phyloP scores from a whole-genome alignment of 768 basidiomycete genomes.

The Lentinula sp. region DNA sequence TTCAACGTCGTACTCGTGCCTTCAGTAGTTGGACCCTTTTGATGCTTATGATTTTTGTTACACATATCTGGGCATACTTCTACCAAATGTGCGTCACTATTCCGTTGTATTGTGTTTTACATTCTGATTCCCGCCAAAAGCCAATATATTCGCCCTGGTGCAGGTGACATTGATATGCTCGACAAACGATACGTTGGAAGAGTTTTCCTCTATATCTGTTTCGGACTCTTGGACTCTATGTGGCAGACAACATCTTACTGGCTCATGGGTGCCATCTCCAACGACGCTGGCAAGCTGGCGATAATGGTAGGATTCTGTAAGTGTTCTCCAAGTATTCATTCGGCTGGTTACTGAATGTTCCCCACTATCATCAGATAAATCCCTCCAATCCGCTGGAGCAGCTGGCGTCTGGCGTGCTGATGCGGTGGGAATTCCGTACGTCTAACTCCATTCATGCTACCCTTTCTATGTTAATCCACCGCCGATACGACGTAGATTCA shows the following conservation, averaged over 20 bases:
- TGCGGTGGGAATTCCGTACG: conserved; percentile 55
- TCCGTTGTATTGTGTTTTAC: not conserved
- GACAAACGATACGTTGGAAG: conserved; percentile 48
- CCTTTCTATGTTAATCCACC: not conserved
- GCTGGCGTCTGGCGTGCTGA: conserved; percentile 72
- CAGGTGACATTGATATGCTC: conserved; percentile 50
- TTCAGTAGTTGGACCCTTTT: conserved; percentile 64
- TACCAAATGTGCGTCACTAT: conserved; percentile 58
- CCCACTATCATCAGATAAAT: conserved; percentile 43
- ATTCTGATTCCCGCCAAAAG: not conserved
- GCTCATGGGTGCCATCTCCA: conserved; percentile 84
- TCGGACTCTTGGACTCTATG: conserved; percentile 73
- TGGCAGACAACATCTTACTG: conserved; percentile 84
- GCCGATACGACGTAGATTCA: conserved; percentile 18
- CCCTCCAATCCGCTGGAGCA: conserved; percentile 70
- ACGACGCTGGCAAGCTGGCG: conserved; percentile 73
- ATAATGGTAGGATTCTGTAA: conserved; percentile 78
- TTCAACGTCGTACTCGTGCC: conserved; percentile 64
- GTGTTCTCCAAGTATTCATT: conserved; percentile 17
- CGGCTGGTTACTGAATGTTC: not conserved
- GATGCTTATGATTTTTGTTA: conserved; percentile 55
- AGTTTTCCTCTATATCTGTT: conserved; percentile 63
- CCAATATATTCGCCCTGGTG: conserved; percentile 24
- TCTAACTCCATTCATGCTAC: conserved; percentile 17
- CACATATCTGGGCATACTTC: conserved; percentile 72